Percentiles rank a stretch among this genome's conserved stretches.
These are phyloP conservation scores for Lithocarpus polystachyus DNA, from an alignment of 306 rosid genomes.

Conservation along the genomic window DNA sequence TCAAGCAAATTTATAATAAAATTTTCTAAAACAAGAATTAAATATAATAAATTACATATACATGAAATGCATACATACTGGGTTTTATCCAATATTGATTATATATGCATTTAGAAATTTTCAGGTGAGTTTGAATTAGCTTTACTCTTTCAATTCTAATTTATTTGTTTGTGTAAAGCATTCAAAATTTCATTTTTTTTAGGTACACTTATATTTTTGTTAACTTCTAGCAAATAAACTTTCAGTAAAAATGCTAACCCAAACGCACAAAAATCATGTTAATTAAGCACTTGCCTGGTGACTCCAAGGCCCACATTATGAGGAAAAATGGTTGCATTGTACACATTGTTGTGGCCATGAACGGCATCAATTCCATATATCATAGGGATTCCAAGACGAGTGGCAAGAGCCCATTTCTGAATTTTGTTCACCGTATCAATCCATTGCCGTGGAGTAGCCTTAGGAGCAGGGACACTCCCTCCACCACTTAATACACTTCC, in stretches of 20 bases:
- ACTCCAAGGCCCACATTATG: conserved; percentile 22
- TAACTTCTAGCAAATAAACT: background rate
- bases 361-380: conserved; percentile 14
- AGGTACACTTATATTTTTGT: no score
- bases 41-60: no score
- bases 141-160: no score
- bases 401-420: background rate
- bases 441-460: background rate
- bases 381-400: conserved; percentile 17
- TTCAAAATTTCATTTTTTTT: no score
- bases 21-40: no score
- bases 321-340: conserved; percentile 15
- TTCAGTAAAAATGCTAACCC: background rate
- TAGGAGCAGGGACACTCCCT: conserved; percentile 5
- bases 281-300: conserved; percentile 5
- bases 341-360: conserved; percentile 18
- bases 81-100: no score
- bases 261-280: background rate
- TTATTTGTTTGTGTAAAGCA: no score
- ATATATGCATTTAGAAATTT: no score
- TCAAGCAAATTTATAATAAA: no score
- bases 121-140: no score
- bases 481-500: conserved; percentile 22
- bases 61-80: no score
- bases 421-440: background rate